Conservation (phyloP, 148 eudicot genomes). For the Rhododendron kiyosumense region DNA sequence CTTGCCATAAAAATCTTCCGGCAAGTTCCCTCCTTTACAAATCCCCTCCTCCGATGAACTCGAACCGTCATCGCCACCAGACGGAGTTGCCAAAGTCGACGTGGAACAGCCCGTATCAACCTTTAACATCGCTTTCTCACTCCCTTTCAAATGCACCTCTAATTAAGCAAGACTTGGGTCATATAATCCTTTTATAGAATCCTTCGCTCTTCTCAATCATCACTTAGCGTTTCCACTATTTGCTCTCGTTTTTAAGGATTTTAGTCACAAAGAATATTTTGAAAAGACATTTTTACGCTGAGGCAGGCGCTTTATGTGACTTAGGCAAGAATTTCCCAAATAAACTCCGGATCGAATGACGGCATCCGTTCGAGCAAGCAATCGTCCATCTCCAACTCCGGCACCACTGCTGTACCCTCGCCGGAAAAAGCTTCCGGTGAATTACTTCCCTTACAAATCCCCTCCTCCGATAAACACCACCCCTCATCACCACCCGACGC, state of each 20-base stretch:
- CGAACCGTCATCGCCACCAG: not conserved
- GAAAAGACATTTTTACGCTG: not conserved
- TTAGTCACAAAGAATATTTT: not conserved
- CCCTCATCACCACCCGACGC: not conserved
- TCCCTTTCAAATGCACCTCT: slow-evolving; percentile 20
- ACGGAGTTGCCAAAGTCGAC: slow-evolving; percentile 10
- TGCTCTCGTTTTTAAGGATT: not conserved
- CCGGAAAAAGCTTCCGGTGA: slow-evolving; percentile 37
- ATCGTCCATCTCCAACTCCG: slow-evolving; percentile 35
- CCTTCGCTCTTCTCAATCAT: not conserved
- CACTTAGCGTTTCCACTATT: not conserved
- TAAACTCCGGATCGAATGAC: slow-evolving; percentile 77
- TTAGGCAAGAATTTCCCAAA: slow-evolving; percentile 84
- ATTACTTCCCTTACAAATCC: slow-evolving; percentile 32
- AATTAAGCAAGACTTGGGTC: not conserved
- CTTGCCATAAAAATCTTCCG: slow-evolving; percentile 36
- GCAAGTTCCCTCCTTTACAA: slow-evolving; percentile 37
- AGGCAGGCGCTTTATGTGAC: not conserved
- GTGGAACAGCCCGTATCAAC: slow-evolving; percentile 28
- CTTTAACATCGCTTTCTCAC: slow-evolving; percentile 29
- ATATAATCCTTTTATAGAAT: not conserved
- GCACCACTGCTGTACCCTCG: slow-evolving; percentile 20
- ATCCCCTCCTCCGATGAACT: slow-evolving; percentile 40
- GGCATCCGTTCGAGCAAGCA: slow-evolving; percentile 68
- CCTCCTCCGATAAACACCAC: slow-evolving; percentile 36